Conservation (phyloP, 495 filamentous ascomycete species). For the Podospora pseudocomata region DNA sequence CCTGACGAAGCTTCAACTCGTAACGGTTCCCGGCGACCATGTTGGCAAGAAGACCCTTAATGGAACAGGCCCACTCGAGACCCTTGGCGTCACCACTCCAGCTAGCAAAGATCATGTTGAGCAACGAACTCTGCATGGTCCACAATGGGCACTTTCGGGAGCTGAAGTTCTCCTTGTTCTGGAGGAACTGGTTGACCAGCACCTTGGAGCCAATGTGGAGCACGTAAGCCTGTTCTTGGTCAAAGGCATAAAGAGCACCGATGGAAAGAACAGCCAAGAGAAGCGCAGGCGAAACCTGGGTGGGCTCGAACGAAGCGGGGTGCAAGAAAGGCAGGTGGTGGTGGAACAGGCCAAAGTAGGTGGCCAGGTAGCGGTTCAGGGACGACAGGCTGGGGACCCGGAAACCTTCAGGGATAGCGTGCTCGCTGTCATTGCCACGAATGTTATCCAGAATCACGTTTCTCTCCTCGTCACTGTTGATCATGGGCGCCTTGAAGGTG, state of each 20-base stretch:
- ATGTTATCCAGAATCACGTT: conserved; percentile 82
- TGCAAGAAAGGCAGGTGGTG: conserved; percentile 96
- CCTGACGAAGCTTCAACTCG: conserved; percentile 86
- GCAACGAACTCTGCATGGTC: conserved; percentile 92
- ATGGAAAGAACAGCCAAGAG: conserved; percentile 92
- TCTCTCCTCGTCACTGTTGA: conserved; percentile 72
- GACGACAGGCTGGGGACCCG: conserved; percentile 72
- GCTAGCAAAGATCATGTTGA: conserved; percentile 99
- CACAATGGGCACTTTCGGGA: conserved; percentile 97
- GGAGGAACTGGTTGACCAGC: conserved; percentile 91
- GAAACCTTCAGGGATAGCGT: conserved; percentile 83
- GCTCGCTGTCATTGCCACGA: conserved; percentile 69
- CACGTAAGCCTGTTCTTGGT: conserved; percentile 91
- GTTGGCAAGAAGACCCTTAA: conserved; percentile 94
- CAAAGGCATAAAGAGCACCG: conserved; percentile 93
- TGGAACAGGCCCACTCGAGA: conserved; percentile 96
- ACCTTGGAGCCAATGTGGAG: conserved; percentile 98
- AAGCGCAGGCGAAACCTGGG: conserved; percentile 70
- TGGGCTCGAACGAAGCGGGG: conserved; percentile 83
- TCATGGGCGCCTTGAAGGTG: conserved; percentile 64
- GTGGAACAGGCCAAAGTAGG: conserved; percentile 96
- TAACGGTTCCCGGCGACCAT: conserved; percentile 98
- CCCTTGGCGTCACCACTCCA: conserved; percentile 99
- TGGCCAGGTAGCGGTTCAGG: conserved; percentile 85
- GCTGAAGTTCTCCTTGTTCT: conserved; percentile 97